phyloP scores from a whole-genome alignment of 177 flowering plant species.

The Vitis hybrid region DNA sequence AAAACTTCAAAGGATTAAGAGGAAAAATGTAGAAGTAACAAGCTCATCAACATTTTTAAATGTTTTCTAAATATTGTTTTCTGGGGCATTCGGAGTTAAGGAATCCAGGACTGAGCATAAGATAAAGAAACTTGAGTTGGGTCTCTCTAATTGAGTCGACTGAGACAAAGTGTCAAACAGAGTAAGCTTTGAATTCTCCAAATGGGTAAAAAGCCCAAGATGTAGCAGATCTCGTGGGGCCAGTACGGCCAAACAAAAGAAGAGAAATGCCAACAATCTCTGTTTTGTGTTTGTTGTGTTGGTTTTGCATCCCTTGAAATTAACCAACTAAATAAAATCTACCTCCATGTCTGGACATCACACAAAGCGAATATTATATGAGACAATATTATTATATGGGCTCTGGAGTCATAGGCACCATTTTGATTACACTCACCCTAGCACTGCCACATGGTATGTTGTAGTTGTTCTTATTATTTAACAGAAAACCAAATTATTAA shows the following conservation, averaged over 20 bases:
- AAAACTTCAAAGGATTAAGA: too few relatives aligned
- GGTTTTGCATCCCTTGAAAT: neutral
- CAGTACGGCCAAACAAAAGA: neutral
- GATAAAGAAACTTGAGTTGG: too few relatives aligned
- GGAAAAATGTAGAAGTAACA: too few relatives aligned
- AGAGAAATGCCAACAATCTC: neutral
- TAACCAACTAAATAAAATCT: neutral
- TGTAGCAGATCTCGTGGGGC: neutral
- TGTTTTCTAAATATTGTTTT: too few relatives aligned
- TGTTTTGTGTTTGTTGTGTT: conserved; percentile 10
- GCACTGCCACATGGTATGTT: neutral
- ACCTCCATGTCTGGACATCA: neutral
- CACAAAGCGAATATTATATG: neutral
- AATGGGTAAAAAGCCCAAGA: neutral
- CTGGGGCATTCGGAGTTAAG: too few relatives aligned
- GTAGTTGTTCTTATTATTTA: neutral
- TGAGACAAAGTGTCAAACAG: neutral
- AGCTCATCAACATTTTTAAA: too few relatives aligned
- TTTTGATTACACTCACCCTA: neutral
- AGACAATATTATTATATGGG: neutral
- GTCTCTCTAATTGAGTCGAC: too few relatives aligned
- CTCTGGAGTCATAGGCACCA: too few relatives aligned
- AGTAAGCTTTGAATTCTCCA: neutral
- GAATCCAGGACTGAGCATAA: too few relatives aligned
- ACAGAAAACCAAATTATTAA: neutral